Conservation (phyloP, 2,329 filamentous ascomycete genomes). For the Trichophyton simii region DNA sequence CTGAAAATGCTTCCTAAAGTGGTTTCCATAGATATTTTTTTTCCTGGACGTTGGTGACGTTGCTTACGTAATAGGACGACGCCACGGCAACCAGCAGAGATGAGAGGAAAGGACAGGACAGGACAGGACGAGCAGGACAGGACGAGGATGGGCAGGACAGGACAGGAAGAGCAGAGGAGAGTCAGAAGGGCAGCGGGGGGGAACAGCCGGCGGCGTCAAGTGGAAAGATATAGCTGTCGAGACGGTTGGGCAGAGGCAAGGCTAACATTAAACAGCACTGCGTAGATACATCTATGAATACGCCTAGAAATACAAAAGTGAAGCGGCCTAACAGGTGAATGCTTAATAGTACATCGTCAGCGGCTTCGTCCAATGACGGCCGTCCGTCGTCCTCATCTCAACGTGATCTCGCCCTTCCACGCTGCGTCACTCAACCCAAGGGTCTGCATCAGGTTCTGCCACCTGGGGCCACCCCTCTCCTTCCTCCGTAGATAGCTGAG, state of each 20-base stretch:
- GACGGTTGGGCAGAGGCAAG: background rate
- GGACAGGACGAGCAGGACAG: background rate
- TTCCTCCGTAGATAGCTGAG: slow-evolving; percentile 75
- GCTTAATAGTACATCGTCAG: background rate
- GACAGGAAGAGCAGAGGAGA: background rate
- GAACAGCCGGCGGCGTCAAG: background rate
- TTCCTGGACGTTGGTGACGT: background rate
- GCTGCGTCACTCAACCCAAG: slow-evolving; percentile 77
- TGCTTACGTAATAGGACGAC: background rate
- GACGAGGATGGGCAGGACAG: background rate
- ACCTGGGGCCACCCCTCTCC: slow-evolving; percentile 82
- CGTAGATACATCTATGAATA: background rate
- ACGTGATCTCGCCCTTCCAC: slow-evolving; percentile 78
- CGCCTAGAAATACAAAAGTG: slow-evolving; percentile 3
- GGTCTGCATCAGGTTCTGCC: slow-evolving; percentile 71
- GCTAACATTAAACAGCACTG: background rate
- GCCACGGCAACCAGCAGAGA: background rate
- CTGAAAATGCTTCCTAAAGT: background rate
- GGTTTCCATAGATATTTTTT: background rate
- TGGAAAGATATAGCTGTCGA: no score
- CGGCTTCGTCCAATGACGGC: background rate
- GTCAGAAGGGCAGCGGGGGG: background rate
- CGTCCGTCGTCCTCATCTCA: slow-evolving; percentile 37
- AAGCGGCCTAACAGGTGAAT: background rate
- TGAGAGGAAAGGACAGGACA: background rate